phyloP scores from a whole-genome alignment of 805 yeast genomes.

The Zygoascus bituminiphila region DNA sequence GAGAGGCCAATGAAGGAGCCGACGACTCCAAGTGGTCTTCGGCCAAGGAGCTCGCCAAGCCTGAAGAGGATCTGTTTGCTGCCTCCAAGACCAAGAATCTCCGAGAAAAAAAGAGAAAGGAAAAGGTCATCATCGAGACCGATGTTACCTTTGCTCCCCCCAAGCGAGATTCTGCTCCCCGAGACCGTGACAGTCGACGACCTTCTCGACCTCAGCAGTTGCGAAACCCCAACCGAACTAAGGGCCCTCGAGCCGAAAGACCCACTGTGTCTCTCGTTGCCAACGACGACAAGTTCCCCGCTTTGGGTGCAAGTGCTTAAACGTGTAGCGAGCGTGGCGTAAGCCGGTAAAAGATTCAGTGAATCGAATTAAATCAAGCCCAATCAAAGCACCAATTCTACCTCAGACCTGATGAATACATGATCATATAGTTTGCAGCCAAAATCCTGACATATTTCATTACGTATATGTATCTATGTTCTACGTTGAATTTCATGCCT shows the following conservation, averaged over 20 bases:
- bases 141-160: conserved; percentile 57
- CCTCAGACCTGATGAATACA: no score
- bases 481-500: no score
- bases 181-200: conserved; percentile 23
- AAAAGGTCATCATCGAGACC: conserved; percentile 69
- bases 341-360: no score
- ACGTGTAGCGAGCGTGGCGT: no score
- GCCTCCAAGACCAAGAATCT: conserved; percentile 58
- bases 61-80: conserved; percentile 49
- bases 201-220: conserved; percentile 24
- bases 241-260: conserved; percentile 20
- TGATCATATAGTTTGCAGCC: no score
- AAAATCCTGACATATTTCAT: no score
- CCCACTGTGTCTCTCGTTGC: conserved; percentile 17
- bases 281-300: conserved; percentile 22
- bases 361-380: no score
- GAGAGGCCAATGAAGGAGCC: conserved; percentile 50
- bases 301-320: conserved; percentile 24
- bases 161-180: conserved; percentile 25
- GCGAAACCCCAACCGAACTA: conserved; percentile 25
- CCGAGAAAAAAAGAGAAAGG: conserved; percentile 70
- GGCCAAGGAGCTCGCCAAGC: conserved; percentile 58
- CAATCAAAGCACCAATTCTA: no score
- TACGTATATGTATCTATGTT: no score
- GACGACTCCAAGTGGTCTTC: conserved; percentile 38